Base-by-base conservation (phyloP, 2,329 filamentous ascomycete species). In the Thelonectria blattea region DNA sequence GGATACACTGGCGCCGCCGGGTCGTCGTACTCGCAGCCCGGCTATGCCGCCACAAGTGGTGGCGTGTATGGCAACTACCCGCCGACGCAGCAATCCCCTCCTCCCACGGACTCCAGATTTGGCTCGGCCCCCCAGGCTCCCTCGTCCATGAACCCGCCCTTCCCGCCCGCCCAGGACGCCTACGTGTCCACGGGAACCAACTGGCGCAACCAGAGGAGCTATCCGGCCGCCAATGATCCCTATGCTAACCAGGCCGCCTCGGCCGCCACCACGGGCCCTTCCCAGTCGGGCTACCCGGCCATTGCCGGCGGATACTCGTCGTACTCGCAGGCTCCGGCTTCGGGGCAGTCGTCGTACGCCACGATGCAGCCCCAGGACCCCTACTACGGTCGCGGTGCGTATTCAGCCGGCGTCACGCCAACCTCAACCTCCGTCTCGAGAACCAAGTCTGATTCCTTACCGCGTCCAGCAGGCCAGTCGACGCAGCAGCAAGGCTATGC, bases 331-430 rank as follows among this genome's bases (percentile, higher is more conserved):
- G 74, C 74, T 68, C 73, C 78, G 60, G 70, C 69, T 62, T 71
- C 67, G 65, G 66, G 66, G 57, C 60, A 64, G 49, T 60, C 71
- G 61, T 71, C 76, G 37, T 78, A 78, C 62, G 68, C 73, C 53
- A 71, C 76, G 46, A 76, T 78, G 66, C 82, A 83, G 69, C 78
- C 82, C 61, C 72, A 78, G 72, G 84, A 86, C 73, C 77, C 83
- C 47, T 81, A 82, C 65, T 85, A 83, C 67, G 83, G 83, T 78
- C 85, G 85, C 80, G 84, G 85, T 85, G 81, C 81, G 82, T 88
- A 83, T 77, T 64, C 72, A 66, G 68, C 75, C 58, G 57, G 60
- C 58, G 39, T 46, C 5, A 51, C 59, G 62, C 63, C 63, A 65
- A 47, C 14, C 32, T 34, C 52, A 43, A 47, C 20, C 17, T 47